Evolutionary conservation across 345 rosid genomes (phyloP).

Genomic region (Nephelium lappaceum): DNA sequence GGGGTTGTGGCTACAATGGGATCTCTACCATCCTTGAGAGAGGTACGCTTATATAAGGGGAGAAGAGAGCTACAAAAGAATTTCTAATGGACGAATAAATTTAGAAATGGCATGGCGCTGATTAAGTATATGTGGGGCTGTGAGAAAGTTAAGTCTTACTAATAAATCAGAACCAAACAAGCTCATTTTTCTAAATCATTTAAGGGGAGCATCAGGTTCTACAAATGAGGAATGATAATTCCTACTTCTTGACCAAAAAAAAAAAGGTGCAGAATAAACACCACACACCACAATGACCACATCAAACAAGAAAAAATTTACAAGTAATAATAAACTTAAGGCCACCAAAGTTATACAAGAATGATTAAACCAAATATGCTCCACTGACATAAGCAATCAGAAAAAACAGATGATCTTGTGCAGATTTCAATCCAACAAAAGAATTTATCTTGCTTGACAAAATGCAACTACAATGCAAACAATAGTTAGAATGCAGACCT

Average conservation of each 20-base stretch:
- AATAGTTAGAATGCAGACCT: neutral
- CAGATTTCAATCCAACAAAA: neutral
- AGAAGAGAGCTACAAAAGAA: neutral
- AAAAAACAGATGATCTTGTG: slow-evolving; percentile 1
- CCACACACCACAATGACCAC: neutral
- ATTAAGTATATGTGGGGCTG: too few species aligned
- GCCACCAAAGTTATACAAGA: neutral
- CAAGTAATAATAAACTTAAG: neutral
- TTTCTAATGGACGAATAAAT: too few species aligned
- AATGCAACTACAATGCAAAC: neutral
- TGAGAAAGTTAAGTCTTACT: too few species aligned
- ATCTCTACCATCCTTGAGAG: neutral
- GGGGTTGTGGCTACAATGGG: neutral
- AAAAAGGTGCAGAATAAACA: neutral
- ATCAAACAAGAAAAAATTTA: neutral
- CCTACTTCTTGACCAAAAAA: neutral
- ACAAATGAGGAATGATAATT: neutral
- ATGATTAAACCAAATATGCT: neutral
- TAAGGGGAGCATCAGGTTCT: neutral
- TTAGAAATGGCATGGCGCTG: too few species aligned
- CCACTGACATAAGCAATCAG: neutral
- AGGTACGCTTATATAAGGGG: neutral
- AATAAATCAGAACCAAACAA: neutral
- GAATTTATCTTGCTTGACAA: neutral
- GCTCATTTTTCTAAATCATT: neutral